Conservation (phyloP, 164 flowering plant genomes). For the Platanus orientalis region DNA sequence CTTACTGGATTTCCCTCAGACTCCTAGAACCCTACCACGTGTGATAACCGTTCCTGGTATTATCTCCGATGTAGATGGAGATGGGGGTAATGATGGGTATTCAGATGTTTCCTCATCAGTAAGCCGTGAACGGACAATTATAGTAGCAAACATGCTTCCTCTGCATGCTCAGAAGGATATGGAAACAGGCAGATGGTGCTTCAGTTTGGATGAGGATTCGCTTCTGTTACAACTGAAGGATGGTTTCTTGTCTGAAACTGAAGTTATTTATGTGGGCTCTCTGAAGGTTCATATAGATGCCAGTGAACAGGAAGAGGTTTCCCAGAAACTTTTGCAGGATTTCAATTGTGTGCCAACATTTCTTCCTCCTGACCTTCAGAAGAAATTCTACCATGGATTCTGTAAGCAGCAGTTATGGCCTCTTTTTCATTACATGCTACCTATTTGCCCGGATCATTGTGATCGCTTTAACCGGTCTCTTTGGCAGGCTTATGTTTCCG, state of each 20-base stretch:
- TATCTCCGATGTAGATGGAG: conserved; percentile 53
- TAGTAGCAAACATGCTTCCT: conserved; percentile 79
- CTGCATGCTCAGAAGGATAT: conserved; percentile 51
- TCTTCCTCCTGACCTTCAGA: conserved; percentile 60
- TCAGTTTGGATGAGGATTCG: conserved; percentile 68
- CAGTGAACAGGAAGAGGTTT: conserved; percentile 69
- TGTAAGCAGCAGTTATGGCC: conserved; percentile 89
- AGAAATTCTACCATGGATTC: conserved; percentile 63
- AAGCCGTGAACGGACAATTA: conserved; percentile 43
- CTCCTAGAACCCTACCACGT: conserved; percentile 55
- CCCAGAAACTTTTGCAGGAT: conserved; percentile 54
- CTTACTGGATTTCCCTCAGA: conserved; percentile 43
- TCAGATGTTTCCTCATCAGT: conserved; percentile 35
- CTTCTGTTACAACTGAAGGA: conserved; percentile 61
- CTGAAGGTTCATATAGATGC: conserved; percentile 64
- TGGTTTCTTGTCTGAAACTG: conserved; percentile 64
- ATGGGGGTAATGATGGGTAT: too few species aligned
- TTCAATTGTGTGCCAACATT: conserved; percentile 78
- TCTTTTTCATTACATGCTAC: conserved; percentile 81
- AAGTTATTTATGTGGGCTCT: conserved; percentile 79
- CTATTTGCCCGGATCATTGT: conserved; percentile 68
- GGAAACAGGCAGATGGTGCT: conserved; percentile 52
- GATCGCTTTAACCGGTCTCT: conserved; percentile 66
- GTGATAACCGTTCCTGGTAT: conserved; percentile 69
- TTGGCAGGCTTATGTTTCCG: conserved; percentile 86